Base-by-base conservation (phyloP, 2,329 filamentous ascomycete genomes). In the Penicillium sp. region DNA sequence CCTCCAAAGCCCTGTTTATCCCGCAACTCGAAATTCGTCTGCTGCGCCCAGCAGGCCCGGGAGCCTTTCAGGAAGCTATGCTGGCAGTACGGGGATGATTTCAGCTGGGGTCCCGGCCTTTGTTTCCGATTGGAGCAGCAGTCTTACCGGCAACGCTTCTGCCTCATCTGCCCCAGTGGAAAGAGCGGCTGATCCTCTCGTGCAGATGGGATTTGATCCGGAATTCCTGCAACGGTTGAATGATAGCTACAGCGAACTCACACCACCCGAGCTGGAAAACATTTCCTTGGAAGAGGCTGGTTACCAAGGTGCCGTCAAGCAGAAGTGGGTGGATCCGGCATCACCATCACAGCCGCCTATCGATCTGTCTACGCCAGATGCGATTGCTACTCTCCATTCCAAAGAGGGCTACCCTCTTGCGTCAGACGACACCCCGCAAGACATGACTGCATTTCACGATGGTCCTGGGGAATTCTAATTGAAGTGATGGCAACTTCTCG, bases 201-300 rank as follows among this genome's bases (percentile, higher is more conserved):
- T 60, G 26, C 59, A 62, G 39, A 61, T 65, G 54, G 61, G 60
- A 4, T 66, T 65, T 33, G 63, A 67, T 17, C 57, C 59, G 4
- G 56, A 59, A 10, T 61, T 65, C 31, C 41, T 67, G 39, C 61
- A 63, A 36, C 56, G 56, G 34, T 38, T 65, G 22, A 62, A 61
- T 22, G 50, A 60, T 17, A 52, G 51, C 25, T 62, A 64, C 39
- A 57, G 54, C n/a, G 55, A 61, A 20, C 38, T 65, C 26, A 51
- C 58, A 14, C 44, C 57, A 16, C 59, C 58, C 22, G 48, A 45
- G 29, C 40, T 66, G 25, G 54, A 60, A 35, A 52, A 32, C 1
- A 32, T 63, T 29, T 48, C 50, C 18, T 47, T 58, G 26, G 49
- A 48, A 17, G 44, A 36, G 11, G 22, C 41, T 4, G 44, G 36